Base-by-base conservation (phyloP, 768 basidiomycete species). In the Kwoniella mangroviensis region DNA sequence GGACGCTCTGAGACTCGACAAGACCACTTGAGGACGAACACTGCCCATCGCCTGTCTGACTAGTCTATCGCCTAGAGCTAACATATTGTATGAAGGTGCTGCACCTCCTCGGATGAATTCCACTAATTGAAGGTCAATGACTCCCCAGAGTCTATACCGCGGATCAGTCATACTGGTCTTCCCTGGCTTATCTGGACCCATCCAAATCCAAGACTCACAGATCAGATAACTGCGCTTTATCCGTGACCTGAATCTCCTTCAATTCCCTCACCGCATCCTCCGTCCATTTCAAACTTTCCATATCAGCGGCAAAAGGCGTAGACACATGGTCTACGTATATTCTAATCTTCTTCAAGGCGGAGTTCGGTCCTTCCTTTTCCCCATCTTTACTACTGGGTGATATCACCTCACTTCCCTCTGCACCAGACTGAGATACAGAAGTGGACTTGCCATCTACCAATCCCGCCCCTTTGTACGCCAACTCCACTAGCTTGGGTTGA, bases 21-120 rank as follows among this genome's bases (percentile, higher is more conserved):
- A 51, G 6, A 63, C 55, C 28, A 73, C 21, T 11, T 22, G 26
- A n/a, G 72, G 72, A 45, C 62, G 67, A 28, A 62, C 28, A 22
- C 49, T 63, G 13, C 63, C 54, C 53, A 73, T 54, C 12, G 63
- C 64, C 34, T 55, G 56, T 42, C 68, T 42, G 21, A 73, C 65
- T 10, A 73, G 63, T 10, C 68, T 69, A 52, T 73, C 72, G 4
- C 72, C 72, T 11, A 73, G 54, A n/a, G 68, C 72, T 21, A 73
- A 51, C 72, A 73, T 73, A 51, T 67, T 70, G 54, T 73, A 73
- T 19, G 72, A 73, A 3, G 72, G 72, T 2, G 68, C 72, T 4
- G 72, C 72, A 17, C 72, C 72, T 62, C 72, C 72, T 40, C 72
- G 63, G 21, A 73, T 73, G 53, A 73, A 73, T 58, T 73, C 72